These are phyloP conservation scores for Fusarium pseudocircinatum DNA, from an alignment of 2,329 filamentous ascomycete genomes.

Conservation along the genomic window DNA sequence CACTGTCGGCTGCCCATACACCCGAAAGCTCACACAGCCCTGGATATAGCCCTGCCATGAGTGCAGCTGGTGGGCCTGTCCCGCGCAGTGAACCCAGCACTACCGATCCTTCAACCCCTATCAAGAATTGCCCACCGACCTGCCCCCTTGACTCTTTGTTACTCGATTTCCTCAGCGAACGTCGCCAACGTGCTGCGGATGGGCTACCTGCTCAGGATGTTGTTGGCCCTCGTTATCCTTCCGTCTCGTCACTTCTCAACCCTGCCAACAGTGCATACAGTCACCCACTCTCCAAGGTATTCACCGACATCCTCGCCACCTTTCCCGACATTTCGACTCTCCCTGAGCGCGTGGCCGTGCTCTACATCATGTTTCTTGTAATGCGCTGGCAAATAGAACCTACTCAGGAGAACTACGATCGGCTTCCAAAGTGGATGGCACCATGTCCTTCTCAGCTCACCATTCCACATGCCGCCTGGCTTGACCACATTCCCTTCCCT, in stretches of 20 bases:
- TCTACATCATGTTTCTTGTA: constrained; percentile 87
- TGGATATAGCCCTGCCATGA: constrained; percentile 36
- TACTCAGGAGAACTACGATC: constrained; percentile 80
- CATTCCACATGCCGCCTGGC: constrained; percentile 79
- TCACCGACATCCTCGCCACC: constrained; percentile 85
- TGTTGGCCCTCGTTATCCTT: constrained; percentile 81
- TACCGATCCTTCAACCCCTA: constrained; percentile 46
- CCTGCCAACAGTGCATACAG: constrained; percentile 69
- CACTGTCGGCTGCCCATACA: constrained; percentile 29
- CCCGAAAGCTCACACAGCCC: constrained; percentile 38
- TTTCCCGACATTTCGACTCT: constrained; percentile 82
- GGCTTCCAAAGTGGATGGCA: constrained; percentile 77
- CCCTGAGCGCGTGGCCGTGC: constrained; percentile 82
- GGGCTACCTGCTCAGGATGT: constrained; percentile 72
- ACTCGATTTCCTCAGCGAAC: constrained; percentile 79
- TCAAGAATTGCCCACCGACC: constrained; percentile 72
- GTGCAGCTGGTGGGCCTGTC: constrained; percentile 15
- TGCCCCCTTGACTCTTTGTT: constrained; percentile 84
- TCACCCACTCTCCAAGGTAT: constrained; percentile 84
- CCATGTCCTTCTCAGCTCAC: constrained; percentile 74
- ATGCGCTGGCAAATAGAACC: constrained; percentile 89
- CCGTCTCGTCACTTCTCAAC: constrained; percentile 80
- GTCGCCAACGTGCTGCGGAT: constrained; percentile 71
- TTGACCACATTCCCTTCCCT: constrained; percentile 85
- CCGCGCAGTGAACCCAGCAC: constrained; percentile 32